Evolutionary conservation across 768 basidiomycete genomes (phyloP).

Genomic region (Podaxis carcinomalis): DNA sequence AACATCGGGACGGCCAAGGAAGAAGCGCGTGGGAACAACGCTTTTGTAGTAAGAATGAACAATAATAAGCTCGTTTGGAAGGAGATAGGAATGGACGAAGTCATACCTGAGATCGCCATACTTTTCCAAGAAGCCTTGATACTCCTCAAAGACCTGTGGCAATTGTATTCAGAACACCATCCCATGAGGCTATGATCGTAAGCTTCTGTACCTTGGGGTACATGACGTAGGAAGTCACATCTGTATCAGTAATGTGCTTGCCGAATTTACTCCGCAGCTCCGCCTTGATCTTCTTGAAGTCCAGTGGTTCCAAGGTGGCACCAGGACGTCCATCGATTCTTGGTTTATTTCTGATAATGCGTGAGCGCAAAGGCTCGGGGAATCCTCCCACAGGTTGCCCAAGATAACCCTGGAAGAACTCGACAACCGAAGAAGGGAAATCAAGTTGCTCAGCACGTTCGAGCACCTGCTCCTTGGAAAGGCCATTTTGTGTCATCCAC

Average conservation of each 20-base stretch:
- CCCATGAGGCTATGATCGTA: background rate
- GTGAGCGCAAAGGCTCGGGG: slow-evolving; percentile 92
- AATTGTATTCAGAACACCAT: background rate
- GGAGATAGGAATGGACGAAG: background rate
- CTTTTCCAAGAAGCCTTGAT: slow-evolving; percentile 90
- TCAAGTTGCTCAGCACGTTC: slow-evolving; percentile 86
- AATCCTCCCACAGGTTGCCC: slow-evolving; percentile 98
- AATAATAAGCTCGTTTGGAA: background rate
- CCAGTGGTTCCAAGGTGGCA: slow-evolving; percentile 77
- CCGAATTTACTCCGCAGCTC: slow-evolving; percentile 93
- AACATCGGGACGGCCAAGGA: slow-evolving; percentile 86
- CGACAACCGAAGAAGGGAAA: slow-evolving; percentile 95
- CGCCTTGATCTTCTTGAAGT: slow-evolving; percentile 95
- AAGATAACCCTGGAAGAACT: slow-evolving; percentile 99
- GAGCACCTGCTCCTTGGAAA: slow-evolving; percentile 83
- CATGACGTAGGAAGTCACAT: slow-evolving; percentile 96
- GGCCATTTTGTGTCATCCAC: slow-evolving; percentile 95
- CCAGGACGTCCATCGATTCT: slow-evolving; percentile 95
- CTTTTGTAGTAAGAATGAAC: slow-evolving; percentile 31
- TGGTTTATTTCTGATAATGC: slow-evolving; percentile 89
- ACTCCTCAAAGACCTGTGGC: slow-evolving; percentile 90
- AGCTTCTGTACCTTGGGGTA: slow-evolving; percentile 77
- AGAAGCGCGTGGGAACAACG: slow-evolving; percentile 94
- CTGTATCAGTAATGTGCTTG: slow-evolving; percentile 87
- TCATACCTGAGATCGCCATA: slow-evolving; percentile 89